Conservation (phyloP, 2,329 filamentous ascomycete species). For the Hymenotorrendiella dingleyae region DNA sequence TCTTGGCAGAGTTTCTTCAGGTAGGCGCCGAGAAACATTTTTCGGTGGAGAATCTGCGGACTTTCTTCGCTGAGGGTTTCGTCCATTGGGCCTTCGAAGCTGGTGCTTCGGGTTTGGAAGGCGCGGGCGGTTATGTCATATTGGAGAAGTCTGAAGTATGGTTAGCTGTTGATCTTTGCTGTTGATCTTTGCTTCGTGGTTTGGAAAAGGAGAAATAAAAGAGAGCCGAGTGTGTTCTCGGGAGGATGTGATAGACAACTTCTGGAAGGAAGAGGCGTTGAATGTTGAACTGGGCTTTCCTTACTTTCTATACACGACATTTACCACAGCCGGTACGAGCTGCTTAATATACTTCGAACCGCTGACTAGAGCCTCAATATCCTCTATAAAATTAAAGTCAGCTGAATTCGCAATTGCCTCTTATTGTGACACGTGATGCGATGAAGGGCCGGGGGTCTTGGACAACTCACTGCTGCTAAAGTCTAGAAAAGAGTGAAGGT, state of each 20-base stretch:
- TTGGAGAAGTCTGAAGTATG: slow-evolving; percentile 63
- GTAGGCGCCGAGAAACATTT: slow-evolving; percentile 76
- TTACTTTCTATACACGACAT: slow-evolving; percentile 83
- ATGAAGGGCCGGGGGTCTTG: too few relatives aligned
- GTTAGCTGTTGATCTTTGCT: too few relatives aligned
- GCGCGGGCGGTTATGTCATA: slow-evolving; percentile 77
- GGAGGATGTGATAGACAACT: too few relatives aligned
- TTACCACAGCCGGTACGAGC: slow-evolving; percentile 74
- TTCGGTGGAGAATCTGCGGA: slow-evolving; percentile 51
- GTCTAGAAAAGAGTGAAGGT: slow-evolving; percentile 26
- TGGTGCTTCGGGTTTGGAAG: slow-evolving; percentile 56
- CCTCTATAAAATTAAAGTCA: slow-evolving; percentile 7
- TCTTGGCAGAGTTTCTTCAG: slow-evolving; percentile 15
- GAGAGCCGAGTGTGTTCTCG: too few relatives aligned
- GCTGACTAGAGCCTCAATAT: slow-evolving; percentile 21
- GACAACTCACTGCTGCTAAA: slow-evolving; percentile 16
- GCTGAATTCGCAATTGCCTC: not conserved
- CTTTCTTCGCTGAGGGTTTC: slow-evolving; percentile 33
- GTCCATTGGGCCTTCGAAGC: slow-evolving; percentile 51
- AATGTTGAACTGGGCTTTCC: too few relatives aligned
- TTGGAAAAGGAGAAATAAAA: too few relatives aligned
- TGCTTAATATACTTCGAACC: slow-evolving; percentile 31
- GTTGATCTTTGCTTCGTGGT: too few relatives aligned
- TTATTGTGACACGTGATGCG: not conserved
- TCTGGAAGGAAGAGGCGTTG: too few relatives aligned